Evolutionary conservation across 208 protist genomes (phyloP).

Genomic region (Wallacemonas sp.): DNA sequence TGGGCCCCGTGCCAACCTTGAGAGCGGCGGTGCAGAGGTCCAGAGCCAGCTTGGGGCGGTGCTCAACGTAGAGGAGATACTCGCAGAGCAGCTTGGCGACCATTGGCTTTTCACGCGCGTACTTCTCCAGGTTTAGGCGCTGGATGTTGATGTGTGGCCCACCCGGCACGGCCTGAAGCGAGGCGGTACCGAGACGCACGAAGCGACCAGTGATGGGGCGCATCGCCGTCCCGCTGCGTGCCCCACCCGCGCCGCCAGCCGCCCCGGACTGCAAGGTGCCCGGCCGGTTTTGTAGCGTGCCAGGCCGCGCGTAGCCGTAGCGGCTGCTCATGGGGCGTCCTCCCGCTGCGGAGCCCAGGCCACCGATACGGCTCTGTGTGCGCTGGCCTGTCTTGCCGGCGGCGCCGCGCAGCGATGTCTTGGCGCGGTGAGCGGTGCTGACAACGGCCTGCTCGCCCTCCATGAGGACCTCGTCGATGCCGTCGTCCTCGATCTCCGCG

Average conservation of each 20-base stretch:
- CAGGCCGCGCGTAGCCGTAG: conserved; percentile 81
- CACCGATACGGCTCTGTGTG: conserved; percentile 4
- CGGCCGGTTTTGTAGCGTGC: conserved; percentile 54
- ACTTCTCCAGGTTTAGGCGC: conserved; percentile 88
- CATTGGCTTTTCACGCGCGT: conserved; percentile 84
- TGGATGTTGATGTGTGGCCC: conserved; percentile 88
- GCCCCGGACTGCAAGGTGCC: conserved; percentile 26
- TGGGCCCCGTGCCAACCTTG: conserved; percentile 19
- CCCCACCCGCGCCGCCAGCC: conserved; percentile 26
- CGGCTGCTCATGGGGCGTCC: conserved; percentile 72
- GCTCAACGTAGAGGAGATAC: conserved; percentile 94
- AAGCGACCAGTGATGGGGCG: conserved; percentile 90
- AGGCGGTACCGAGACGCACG: conserved; percentile 94
- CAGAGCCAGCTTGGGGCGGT: conserved; percentile 90
- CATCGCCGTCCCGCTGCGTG: conserved; percentile 49
- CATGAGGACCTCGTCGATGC: conserved; percentile 90
- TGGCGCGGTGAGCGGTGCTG: conserved; percentile 72
- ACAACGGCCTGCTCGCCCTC: conserved; percentile 91
- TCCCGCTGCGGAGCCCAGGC: conserved; percentile 25
- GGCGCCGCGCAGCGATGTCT: conserved; percentile 76
- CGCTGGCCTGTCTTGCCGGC: conserved; percentile 32
- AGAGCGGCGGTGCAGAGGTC: conserved; percentile 81
- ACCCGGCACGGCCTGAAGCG: conserved; percentile 68
- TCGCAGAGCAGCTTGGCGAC: conserved; percentile 94
- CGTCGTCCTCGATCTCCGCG: conserved; percentile 95